phyloP scores from a whole-genome alignment of 441 rosid genomes.

The Flueggea neowawraea region DNA sequence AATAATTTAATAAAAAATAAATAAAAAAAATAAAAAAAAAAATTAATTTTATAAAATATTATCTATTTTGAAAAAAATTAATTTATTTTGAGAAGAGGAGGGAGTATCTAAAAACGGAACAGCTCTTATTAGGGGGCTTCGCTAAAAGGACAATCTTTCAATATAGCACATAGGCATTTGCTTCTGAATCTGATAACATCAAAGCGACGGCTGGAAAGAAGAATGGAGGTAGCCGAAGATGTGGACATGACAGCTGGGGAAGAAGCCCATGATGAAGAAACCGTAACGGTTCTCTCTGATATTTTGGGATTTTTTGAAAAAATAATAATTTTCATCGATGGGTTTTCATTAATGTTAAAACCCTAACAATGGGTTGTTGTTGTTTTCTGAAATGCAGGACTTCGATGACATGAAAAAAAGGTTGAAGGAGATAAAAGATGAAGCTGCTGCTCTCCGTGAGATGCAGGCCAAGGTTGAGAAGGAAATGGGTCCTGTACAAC shows the following conservation, averaged over 20 bases:
- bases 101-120: too few species aligned
- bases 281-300: slow-evolving; percentile 3
- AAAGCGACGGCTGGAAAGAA: neutral
- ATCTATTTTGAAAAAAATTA: too few species aligned
- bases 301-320: neutral
- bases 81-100: too few species aligned
- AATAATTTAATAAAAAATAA: too few species aligned
- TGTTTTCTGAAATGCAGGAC: slow-evolving; percentile 28
- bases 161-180: too few species aligned
- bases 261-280: slow-evolving; percentile 15
- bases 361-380: slow-evolving; percentile 6
- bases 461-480: slow-evolving; percentile 59
- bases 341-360: slow-evolving; percentile 1
- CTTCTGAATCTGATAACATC: too few species aligned
- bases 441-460: slow-evolving; percentile 52
- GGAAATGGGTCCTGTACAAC: slow-evolving; percentile 49
- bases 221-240: slow-evolving; percentile 22
- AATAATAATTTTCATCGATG: neutral
- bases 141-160: too few species aligned
- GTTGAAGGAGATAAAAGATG: slow-evolving; percentile 62
- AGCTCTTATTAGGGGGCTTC: too few species aligned
- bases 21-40: too few species aligned
- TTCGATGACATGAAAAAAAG: slow-evolving; percentile 53
- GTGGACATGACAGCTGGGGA: slow-evolving; percentile 22
- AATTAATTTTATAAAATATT: too few species aligned